These are phyloP conservation scores for Vanderwaltozyma yarrowii DNA, from an alignment of 805 yeast genomes.

Conservation along the genomic window DNA sequence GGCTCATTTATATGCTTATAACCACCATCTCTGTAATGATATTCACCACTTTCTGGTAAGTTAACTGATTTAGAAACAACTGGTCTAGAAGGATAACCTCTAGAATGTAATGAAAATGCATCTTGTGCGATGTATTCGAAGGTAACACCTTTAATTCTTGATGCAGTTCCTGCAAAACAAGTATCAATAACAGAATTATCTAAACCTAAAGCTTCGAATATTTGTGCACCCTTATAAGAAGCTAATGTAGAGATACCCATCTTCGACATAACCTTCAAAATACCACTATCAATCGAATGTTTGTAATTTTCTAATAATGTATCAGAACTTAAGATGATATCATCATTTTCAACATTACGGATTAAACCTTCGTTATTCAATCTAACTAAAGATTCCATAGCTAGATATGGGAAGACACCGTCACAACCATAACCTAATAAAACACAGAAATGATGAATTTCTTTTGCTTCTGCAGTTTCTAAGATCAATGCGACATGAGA, in stretches of 20 bases:
- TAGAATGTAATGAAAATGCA: conserved; percentile 86
- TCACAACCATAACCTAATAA: conserved; percentile 96
- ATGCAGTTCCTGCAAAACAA: conserved; percentile 95
- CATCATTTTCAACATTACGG: conserved; percentile 34
- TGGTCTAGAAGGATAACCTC: conserved; percentile 76
- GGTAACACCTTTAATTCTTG: conserved; percentile 90
- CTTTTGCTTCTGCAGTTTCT: conserved; percentile 96
- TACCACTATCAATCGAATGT: conserved; percentile 80
- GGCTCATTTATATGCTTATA: conserved; percentile 94
- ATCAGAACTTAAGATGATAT: conserved; percentile 38
- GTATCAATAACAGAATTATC: conserved; percentile 92
- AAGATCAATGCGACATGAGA: conserved; percentile 85
- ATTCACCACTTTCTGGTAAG: conserved; percentile 92
- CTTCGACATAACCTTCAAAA: conserved; percentile 94
- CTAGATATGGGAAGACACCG: conserved; percentile 89
- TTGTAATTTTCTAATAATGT: conserved; percentile 68
- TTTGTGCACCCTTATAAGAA: conserved; percentile 98
- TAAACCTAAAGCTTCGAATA: conserved; percentile 92
- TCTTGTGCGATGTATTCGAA: conserved; percentile 95
- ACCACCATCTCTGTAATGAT: conserved; percentile 98
- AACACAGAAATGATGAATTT: conserved; percentile 92
- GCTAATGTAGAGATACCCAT: conserved; percentile 99
- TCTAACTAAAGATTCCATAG: conserved; percentile 77
- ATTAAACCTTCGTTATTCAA: conserved; percentile 74
- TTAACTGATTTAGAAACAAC: conserved; percentile 56